Base-by-base conservation (phyloP, 108 stramenopile genomes). In the Pseudonitzschia multiseries region DNA sequence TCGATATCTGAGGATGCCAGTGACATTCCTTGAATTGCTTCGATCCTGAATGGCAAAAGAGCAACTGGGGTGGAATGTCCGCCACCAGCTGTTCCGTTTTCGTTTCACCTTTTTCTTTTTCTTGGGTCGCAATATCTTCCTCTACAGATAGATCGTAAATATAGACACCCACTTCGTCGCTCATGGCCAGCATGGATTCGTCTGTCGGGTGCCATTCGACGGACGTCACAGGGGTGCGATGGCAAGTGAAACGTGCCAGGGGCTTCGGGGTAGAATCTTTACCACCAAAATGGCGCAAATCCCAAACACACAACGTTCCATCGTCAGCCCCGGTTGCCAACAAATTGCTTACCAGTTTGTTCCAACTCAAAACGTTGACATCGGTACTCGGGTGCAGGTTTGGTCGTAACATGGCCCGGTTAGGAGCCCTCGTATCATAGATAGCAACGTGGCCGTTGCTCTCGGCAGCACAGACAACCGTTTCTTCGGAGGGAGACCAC, bases 181-280 rank as follows among this genome's bases (percentile, higher is more conserved):
- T 83, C 1, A 87, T 94, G 4, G 84, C 91, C 57, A 98, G 79
- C 90, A 97, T 92, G 53, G 84, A 89, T 76, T 98, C 98, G 77
- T 99, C 99, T 10, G 94, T 96, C 10, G 98, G 97, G 76, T 97
- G 92, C 99, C 99, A 99, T 83, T 97, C 92, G 44, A 98, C 85
- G 26, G 89, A 88, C 1, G 97, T 97, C 61, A 99, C 96, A 61
- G 98, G 97, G 21, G 82, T 83, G 56, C 84, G 81, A 73, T 98
- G 97, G 54, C 85, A 94, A 27, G 90, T 84, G 68, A 97, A 98
- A 50, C 92, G 82, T 6, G 97, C 98, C 41, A 98, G 74, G 15
- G 92, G 92, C 50, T 80, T 70, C 14, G 86, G 82, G 21, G 74
- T 52, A 68, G 76, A 53, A 15, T 74, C 54, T 3, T 53, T 36